Percentiles rank a stretch among this genome's conserved stretches.
Evolutionary conservation across 768 basidiomycete genomes (phyloP).

Genomic region (Kwoniella heveanensis): DNA sequence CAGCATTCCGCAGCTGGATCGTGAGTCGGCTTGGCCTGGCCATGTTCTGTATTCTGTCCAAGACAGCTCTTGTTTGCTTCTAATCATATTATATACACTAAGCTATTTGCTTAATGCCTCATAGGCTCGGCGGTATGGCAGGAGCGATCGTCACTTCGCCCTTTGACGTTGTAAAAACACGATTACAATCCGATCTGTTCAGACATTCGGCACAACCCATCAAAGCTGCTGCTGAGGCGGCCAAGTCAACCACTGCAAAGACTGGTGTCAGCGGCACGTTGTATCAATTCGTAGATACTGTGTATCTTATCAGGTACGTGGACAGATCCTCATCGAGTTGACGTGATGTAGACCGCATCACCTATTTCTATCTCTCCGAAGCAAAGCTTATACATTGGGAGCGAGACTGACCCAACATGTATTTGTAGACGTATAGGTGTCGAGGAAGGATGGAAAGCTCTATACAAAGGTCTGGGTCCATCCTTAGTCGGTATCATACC

Average conservation of each 20-base stretch:
- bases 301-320: conserved; percentile 77
- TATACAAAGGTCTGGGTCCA: conserved; percentile 93
- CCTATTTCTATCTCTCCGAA: no score
- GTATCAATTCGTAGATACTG: conserved; percentile 94
- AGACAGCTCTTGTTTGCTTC: conserved; percentile 1
- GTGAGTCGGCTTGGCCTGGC: conserved; percentile 31
- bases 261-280: conserved; percentile 64
- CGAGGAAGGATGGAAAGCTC: conserved; percentile 80
- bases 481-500: conserved; percentile 93
- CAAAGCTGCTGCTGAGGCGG: conserved; percentile 55
- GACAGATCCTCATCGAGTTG: not conserved
- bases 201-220: conserved; percentile 35
- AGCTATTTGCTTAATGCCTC: not conserved
- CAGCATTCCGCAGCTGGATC: conserved; percentile 48
- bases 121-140: conserved; percentile 92
- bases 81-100: no score
- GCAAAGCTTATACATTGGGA: no score
- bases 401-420: no score
- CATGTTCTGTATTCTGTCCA: not conserved
- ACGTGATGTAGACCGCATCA: not conserved
- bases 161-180: conserved; percentile 97
- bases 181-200: conserved; percentile 88
- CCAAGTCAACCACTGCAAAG: conserved; percentile 34
- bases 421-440: conserved; percentile 66
- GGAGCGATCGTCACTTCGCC: conserved; percentile 95